Evolutionary conservation across 345 rosid genomes (phyloP), one percentile per base, ranked within the genome.

Genomic region (Adansonia digitata): DNA sequence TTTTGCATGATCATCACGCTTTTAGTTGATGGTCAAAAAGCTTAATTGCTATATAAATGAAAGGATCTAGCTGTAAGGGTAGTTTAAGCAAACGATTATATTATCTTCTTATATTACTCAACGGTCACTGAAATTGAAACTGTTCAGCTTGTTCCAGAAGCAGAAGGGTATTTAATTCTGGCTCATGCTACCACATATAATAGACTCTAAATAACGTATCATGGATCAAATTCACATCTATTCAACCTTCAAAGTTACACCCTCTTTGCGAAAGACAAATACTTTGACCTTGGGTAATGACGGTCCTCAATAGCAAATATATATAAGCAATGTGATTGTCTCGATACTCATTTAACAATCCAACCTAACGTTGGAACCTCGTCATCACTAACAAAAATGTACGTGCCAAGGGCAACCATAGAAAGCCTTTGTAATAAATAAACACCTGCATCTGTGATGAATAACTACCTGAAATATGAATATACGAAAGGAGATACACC

Each of bases 401-500:
- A 31, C 71, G 56, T 9, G 40, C 45, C 37, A 51, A 5, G 22
- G 14, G 69, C 74, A 79, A 60, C 27, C 51, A 26, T 59, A 57
- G 55, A 82, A 72, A 55, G 78, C 71, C 27, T 75, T 64, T 48
- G 1, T 24, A 71, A 39, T 57, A 74, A 72, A 43, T 69, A 34
- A 57, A 72, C 80, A 91, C 97, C 95, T 43, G 97, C 71, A 27
- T 75, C 69, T 48, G 4, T 35, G 64, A 39, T 67, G 72, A 67
- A 39, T 66, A 42, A 45, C 71, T 82, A 92, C 98, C 98, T 53
- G 99, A 90, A 79, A 91, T 89, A 81, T 95, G 98, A 75, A 93
- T 77, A 82, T 95, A 95, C 17, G 99, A 85, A 79, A 95, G 88
- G 52, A 94, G 81, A 85, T 94, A 91, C 66, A 87, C 90, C 86